phyloP scores from a whole-genome alignment of 2,329 filamentous ascomycete species.

The Pseudocercospora fijiensis region DNA sequence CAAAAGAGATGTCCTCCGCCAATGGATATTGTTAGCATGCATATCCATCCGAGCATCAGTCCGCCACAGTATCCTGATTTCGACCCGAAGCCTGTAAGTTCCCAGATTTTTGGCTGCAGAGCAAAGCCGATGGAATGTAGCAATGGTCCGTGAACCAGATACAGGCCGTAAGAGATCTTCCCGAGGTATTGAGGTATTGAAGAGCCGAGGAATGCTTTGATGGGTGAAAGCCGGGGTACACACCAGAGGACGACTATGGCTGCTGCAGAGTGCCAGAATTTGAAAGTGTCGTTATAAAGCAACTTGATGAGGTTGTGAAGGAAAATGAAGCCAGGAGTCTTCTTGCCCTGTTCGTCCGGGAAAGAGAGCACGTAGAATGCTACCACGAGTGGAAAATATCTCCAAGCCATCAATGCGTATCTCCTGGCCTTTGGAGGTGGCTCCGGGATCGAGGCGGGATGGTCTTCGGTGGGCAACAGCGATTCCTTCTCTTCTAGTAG shows the following conservation, averaged over 20 bases:
- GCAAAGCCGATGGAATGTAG: constrained; percentile 19
- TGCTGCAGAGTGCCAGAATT: constrained; percentile 16
- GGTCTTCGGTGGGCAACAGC: background rate
- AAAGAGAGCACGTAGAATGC: constrained; percentile 19
- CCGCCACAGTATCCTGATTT: constrained; percentile 9
- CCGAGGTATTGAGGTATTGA: constrained; percentile 20
- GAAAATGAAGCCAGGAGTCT: constrained; percentile 13
- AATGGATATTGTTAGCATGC: constrained; percentile 17
- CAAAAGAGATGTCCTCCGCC: constrained; percentile 17
- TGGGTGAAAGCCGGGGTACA: constrained; percentile 1
- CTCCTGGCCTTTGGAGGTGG: background rate
- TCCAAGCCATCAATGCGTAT: background rate
- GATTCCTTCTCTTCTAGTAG: constrained; percentile 2
- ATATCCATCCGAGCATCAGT: constrained; percentile 13
- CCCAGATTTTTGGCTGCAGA: constrained; percentile 19
- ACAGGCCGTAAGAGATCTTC: constrained; percentile 20
- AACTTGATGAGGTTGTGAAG: background rate
- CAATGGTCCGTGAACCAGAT: constrained; percentile 21
- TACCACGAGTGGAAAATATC: constrained; percentile 10
- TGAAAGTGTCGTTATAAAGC: constrained; percentile 7
- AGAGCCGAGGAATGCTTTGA: constrained; percentile 10
- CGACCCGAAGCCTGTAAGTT: constrained; percentile 1
- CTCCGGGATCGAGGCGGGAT: background rate
- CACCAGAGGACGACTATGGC: constrained; percentile 15
- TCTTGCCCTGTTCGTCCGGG: constrained; percentile 14